Evolutionary conservation across 2,329 filamentous ascomycete species (phyloP).

Genomic region (Fusarium concolor): DNA sequence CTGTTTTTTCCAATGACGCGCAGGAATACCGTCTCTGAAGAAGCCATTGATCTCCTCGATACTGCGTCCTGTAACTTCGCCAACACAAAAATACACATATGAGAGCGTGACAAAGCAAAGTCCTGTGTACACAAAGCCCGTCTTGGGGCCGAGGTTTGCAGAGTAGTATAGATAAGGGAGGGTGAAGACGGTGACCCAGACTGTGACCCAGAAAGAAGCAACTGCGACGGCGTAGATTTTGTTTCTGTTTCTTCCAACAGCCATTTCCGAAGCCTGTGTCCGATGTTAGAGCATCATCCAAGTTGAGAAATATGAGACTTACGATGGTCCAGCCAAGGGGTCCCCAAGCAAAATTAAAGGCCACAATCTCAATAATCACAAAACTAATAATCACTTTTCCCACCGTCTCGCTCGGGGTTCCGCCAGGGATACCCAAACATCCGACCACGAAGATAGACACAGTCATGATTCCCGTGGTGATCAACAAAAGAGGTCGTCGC

Average conservation of each 20-base stretch:
- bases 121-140: constrained; percentile 53
- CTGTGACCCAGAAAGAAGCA: constrained; percentile 57
- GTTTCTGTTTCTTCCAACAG: constrained; percentile 59
- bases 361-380: constrained; percentile 56
- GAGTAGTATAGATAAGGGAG: constrained; percentile 57
- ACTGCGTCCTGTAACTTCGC: constrained; percentile 46
- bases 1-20: constrained; percentile 44
- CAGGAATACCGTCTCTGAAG: constrained; percentile 45
- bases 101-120: constrained; percentile 49
- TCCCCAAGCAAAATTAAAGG: constrained; percentile 60
- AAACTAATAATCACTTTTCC: constrained; percentile 57
- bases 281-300: too few relatives aligned
- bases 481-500: constrained; percentile 53
- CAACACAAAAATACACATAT: constrained; percentile 54
- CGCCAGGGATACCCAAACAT: constrained; percentile 53
- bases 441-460: constrained; percentile 56
- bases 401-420: constrained; percentile 42
- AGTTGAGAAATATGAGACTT: not conserved
- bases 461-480: constrained; percentile 54
- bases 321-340: constrained; percentile 54
- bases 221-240: constrained; percentile 52
- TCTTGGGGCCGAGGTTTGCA: constrained; percentile 53
- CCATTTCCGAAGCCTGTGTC: constrained; percentile 56
- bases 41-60: constrained; percentile 49
- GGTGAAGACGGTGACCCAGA: constrained; percentile 56